A percentile compares a stretch with the other conserved stretches of the same genome.
Evolutionary conservation across 176 grass and related monocot species (phyloP).

Genomic region (Oryza australiensis): DNA sequence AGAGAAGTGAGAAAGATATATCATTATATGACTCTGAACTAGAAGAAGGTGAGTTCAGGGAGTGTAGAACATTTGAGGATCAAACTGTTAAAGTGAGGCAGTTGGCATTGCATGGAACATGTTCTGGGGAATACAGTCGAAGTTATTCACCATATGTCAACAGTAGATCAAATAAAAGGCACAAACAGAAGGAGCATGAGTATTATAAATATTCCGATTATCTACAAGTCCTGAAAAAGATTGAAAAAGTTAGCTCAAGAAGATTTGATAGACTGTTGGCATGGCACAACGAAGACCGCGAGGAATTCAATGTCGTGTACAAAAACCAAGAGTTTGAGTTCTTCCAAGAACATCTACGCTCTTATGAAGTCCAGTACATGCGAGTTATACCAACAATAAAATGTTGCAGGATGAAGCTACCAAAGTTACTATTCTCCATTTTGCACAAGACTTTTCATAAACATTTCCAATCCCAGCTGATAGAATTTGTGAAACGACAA

Average conservation of each 20-base stretch:
- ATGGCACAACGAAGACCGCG: conserved; percentile 49
- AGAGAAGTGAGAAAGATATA: conserved; percentile 33
- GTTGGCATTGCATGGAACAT: conserved; percentile 13
- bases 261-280: conserved; percentile 48
- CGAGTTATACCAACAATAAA: conserved; percentile 33
- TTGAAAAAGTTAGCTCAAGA: conserved; percentile 56
- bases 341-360: conserved; percentile 22
- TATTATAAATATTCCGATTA: conserved; percentile 26
- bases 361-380: conserved; percentile 23
- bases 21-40: conserved; percentile 8
- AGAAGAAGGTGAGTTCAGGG: conserved; percentile 62
- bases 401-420: conserved; percentile 39
- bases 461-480: conserved; percentile 50
- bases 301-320: conserved; percentile 42
- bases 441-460: conserved; percentile 38
- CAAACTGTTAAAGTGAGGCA: conserved; percentile 18
- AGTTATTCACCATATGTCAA: conserved; percentile 13
- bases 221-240: conserved; percentile 11
- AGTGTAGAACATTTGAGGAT: conserved; percentile 2
- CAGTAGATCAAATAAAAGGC: conserved; percentile 41
- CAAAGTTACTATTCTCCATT: conserved; percentile 42
- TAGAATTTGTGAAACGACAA: conserved; percentile 46
- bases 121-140: not conserved
- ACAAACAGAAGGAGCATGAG: conserved; percentile 1
- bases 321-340: conserved; percentile 38